Conservation (phyloP, 129 eudicot genomes). For the Dittrichia graveolens region DNA sequence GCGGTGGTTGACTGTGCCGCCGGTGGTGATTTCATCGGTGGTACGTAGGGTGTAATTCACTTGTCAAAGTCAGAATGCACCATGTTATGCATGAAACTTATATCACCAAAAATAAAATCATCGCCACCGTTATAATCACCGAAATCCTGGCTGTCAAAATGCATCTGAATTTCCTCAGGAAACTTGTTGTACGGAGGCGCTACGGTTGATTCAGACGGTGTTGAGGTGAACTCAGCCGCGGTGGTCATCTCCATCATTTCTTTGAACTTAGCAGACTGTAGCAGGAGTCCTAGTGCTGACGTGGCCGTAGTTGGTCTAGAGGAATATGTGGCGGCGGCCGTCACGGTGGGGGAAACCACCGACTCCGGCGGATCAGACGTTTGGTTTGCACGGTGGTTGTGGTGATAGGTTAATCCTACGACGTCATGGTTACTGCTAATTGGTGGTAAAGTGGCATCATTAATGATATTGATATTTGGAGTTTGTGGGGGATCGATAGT, state of each 20-base stretch:
- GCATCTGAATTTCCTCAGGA: conserved; percentile 55
- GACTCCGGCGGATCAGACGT: background rate
- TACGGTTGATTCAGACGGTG: conserved; percentile 30
- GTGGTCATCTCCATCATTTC: conserved; percentile 90
- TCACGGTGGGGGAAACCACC: conserved; percentile 27
- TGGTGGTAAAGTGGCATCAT: conserved; percentile 27
- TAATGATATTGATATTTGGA: conserved; percentile 33
- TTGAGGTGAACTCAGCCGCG: conserved; percentile 54
- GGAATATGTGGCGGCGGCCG: conserved; percentile 19
- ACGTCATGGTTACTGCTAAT: conserved; percentile 20
- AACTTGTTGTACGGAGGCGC: conserved; percentile 42
- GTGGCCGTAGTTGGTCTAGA: conserved; percentile 61
- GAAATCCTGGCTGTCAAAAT: conserved; percentile 52
- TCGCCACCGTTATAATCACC: conserved; percentile 53
- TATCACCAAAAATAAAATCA: conserved; percentile 59
- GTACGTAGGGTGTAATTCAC: conserved; percentile 20
- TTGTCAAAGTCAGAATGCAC: conserved; percentile 53
- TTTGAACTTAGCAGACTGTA: conserved; percentile 81
- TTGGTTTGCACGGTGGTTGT: conserved; percentile 22
- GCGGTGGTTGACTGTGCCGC: background rate
- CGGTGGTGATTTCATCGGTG: background rate
- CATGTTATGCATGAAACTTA: conserved; percentile 64
- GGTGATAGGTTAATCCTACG: conserved; percentile 33
- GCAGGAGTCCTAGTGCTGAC: conserved; percentile 74
- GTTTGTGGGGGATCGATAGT: conserved; percentile 24